A percentile compares a stretch with the other conserved stretches of the same genome.
These are phyloP conservation scores for Aphanoascus verrucosus DNA, from an alignment of 2,329 filamentous ascomycete species.

Conservation along the genomic window DNA sequence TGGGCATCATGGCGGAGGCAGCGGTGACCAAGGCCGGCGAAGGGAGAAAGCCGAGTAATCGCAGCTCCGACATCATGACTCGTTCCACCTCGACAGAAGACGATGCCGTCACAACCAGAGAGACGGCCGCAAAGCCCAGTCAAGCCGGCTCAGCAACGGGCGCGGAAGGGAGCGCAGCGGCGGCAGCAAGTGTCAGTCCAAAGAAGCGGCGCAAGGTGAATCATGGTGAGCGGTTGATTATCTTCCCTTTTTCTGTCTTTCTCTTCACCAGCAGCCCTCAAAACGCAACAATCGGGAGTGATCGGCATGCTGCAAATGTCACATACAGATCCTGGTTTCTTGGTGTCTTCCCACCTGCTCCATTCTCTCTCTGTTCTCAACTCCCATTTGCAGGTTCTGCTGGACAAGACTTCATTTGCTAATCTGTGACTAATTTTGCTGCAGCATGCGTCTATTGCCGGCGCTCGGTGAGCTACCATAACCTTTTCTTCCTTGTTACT, in stretches of 20 bases:
- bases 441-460: constrained; percentile 81
- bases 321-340: constrained; percentile 8
- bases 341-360: constrained; percentile 5
- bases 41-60: constrained; percentile 21
- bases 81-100: constrained; percentile 14
- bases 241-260: constrained; percentile 12
- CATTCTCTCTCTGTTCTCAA: background rate
- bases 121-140: constrained; percentile 24
- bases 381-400: constrained; percentile 16
- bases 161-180: constrained; percentile 23
- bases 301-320: constrained; percentile 6
- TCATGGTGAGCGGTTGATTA: constrained; percentile 55
- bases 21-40: constrained; percentile 13
- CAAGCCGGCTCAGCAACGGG: constrained; percentile 16
- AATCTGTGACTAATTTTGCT: constrained; percentile 35
- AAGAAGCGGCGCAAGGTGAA: constrained; percentile 85
- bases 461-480: constrained; percentile 62
- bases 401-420: constrained; percentile 18
- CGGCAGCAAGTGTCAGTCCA: constrained; percentile 43
- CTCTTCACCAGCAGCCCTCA: background rate
- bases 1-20: constrained; percentile 12
- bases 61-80: constrained; percentile 18
- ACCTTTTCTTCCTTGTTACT: constrained; percentile 20
- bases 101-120: constrained; percentile 20
- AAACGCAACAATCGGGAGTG: background rate